Evolutionary conservation across 2,329 filamentous ascomycete genomes (phyloP).

Genomic region (Fusarium longipes): DNA sequence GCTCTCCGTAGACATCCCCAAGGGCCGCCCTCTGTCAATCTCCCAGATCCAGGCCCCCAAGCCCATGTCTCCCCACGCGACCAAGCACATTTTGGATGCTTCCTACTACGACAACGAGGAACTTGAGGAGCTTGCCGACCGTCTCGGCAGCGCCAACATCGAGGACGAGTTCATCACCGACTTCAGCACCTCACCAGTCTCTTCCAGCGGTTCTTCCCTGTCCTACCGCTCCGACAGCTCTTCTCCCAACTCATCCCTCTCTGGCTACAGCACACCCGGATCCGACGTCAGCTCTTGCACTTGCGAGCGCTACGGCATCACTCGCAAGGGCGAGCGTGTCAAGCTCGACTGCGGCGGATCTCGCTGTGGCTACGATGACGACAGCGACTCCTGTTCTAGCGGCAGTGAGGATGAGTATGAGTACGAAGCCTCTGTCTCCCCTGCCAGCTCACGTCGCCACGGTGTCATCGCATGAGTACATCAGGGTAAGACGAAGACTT

Average conservation of each 20-base stretch:
- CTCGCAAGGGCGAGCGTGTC: conserved; percentile 89
- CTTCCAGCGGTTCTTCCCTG: conserved; percentile 75
- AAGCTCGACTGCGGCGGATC: conserved; percentile 94
- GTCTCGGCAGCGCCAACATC: conserved; percentile 73
- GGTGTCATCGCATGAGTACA: conserved; percentile 63
- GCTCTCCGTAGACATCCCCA: conserved; percentile 76
- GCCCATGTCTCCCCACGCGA: conserved; percentile 88
- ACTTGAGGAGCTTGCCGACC: conserved; percentile 82
- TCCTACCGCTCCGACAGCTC: conserved; percentile 80
- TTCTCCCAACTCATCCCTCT: conserved; percentile 77
- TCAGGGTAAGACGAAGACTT: conserved; percentile 38
- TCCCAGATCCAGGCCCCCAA: conserved; percentile 92
- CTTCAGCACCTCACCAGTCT: conserved; percentile 69
- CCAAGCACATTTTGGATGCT: conserved; percentile 84
- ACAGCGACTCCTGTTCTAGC: conserved; percentile 74
- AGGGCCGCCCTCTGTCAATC: conserved; percentile 87
- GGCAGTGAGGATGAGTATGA: conserved; percentile 69
- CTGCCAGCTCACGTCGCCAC: conserved; percentile 69
- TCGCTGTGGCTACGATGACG: conserved; percentile 84
- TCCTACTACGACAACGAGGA: conserved; percentile 79
- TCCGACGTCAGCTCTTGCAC: conserved; percentile 85
- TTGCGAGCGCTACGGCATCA: conserved; percentile 97
- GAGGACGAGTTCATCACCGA: conserved; percentile 66
- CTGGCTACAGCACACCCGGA: conserved; percentile 81
- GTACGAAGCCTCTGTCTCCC: conserved; percentile 57